phyloP scores from a whole-genome alignment of 164 flowering plant species.

The Stephania cephalantha region DNA sequence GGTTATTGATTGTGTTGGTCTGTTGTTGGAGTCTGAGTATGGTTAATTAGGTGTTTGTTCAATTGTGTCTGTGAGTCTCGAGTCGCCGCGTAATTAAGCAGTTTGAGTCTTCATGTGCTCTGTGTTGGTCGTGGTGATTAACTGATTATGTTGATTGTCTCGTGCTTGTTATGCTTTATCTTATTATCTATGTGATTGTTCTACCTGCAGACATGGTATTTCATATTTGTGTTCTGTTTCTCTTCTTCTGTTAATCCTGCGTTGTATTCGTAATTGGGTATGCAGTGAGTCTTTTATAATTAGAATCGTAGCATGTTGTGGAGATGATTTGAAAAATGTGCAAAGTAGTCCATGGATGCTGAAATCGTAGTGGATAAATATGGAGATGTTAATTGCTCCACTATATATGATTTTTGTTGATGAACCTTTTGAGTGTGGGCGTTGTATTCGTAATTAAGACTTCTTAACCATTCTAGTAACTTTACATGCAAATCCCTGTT shows the following conservation, averaged over 20 bases:
- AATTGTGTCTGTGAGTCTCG: not conserved
- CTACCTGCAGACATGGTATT: constrained; percentile 11
- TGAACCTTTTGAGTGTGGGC: not conserved
- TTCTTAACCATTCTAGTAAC: too few species aligned
- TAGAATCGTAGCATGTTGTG: not conserved
- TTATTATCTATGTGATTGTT: constrained; percentile 2
- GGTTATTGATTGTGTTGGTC: not conserved
- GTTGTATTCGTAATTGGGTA: not conserved
- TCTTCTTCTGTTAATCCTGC: not conserved
- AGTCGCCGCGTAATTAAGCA: not conserved
- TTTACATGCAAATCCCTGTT: too few species aligned
- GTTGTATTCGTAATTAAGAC: too few species aligned
- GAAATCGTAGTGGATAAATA: too few species aligned
- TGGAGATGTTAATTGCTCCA: not conserved
- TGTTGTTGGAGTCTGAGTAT: not conserved
- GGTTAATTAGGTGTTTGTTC: constrained; percentile 2
- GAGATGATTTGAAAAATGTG: not conserved
- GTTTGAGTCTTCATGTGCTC: not conserved
- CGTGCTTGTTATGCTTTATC: constrained; percentile 8
- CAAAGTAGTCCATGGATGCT: not conserved
- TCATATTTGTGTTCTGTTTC: constrained; percentile 4
- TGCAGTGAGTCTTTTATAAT: not conserved
- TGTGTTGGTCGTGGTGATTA: not conserved
- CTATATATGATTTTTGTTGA: not conserved
- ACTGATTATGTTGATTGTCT: constrained; percentile 5